phyloP scores from a whole-genome alignment of 306 rosid genomes.

The Fragaria iinumae region DNA sequence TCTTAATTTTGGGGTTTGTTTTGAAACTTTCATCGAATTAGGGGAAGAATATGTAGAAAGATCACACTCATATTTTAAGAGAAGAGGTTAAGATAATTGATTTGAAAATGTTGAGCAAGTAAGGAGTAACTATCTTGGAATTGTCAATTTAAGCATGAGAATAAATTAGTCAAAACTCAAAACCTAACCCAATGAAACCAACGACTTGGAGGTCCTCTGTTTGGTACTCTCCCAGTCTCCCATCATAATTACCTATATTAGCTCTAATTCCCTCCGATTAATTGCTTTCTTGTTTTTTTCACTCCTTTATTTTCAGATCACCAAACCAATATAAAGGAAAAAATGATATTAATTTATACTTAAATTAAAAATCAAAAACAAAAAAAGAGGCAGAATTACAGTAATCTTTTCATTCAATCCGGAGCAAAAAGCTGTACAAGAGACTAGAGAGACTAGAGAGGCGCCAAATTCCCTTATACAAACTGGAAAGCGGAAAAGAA shows the following conservation, averaged over 20 bases:
- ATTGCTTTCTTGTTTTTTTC: not conserved
- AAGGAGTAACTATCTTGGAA: not conserved
- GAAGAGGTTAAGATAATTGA: not conserved
- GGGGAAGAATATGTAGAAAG: not conserved
- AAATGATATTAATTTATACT: not conserved
- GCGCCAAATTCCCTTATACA: conserved; percentile 2
- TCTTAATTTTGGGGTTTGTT: not conserved
- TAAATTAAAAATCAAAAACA: not conserved
- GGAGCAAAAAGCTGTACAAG: not conserved
- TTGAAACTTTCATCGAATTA: not conserved
- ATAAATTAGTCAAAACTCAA: conserved; percentile 1
- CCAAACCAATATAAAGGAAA: not conserved
- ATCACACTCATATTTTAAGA: not conserved
- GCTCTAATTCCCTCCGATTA: not conserved
- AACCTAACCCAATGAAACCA: not conserved
- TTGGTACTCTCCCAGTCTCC: not conserved
- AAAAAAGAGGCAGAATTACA: not conserved
- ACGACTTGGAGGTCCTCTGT: not conserved
- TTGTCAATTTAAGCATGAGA: not conserved
- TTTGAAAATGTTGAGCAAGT: not conserved
- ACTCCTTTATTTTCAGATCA: not conserved
- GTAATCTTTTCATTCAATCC: not conserved
- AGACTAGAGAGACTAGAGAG: no score
- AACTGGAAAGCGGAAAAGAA: not conserved
- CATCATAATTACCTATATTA: not conserved